Base-by-base conservation (phyloP, 495 filamentous ascomycete genomes). In the Lasiosphaeria ovina region DNA sequence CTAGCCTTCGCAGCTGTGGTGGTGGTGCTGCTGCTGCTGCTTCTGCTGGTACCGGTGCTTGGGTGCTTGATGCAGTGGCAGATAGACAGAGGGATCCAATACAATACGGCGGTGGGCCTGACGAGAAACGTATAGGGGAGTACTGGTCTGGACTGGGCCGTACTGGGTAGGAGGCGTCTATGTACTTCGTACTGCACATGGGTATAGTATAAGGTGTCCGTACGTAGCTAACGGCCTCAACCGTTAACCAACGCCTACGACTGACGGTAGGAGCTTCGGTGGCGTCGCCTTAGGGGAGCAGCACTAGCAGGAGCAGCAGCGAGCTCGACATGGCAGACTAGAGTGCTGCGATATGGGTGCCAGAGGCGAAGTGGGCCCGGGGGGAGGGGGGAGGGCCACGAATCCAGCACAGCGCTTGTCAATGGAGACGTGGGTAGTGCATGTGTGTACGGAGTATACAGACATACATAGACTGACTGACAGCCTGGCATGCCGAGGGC, bases 221-320 rank as follows among this genome's bases (percentile, higher is more conserved):
- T 24, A 24, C 24, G 24, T 24, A 24, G 24, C 24, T 24, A 24
- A 24, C 24, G 24, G 1, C 24, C 24, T n/a, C n/a, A n/a, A n/a
- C n/a, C n/a, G n/a, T n/a, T n/a, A n/a, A n/a, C n/a, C 42, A 49
- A 45, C n/a, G 36, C 42, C 44, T 51, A 31, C 55, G 55, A 45
- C n/a, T 58, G 36, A n/a, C 42, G 42, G 42, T 10, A 45, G 42
- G 16, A 16, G 35, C 44, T 45, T 48, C 34, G 24, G 55, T 51
- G 55, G 44, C 55, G 55, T 47, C 16, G 17, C 36, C 54, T 32
- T 51, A 45, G 11, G n/a, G n/a, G n/a, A n/a, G n/a, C n/a, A n/a
- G n/a, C n/a, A n/a, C 16, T 45, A 34, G 32, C 17, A 51, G 17
- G n/a, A n/a, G n/a, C n/a, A n/a, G 32, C 49, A 17, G 32, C 17